phyloP scores from a whole-genome alignment of 345 rosid genomes.

The Raphanus sativus region DNA sequence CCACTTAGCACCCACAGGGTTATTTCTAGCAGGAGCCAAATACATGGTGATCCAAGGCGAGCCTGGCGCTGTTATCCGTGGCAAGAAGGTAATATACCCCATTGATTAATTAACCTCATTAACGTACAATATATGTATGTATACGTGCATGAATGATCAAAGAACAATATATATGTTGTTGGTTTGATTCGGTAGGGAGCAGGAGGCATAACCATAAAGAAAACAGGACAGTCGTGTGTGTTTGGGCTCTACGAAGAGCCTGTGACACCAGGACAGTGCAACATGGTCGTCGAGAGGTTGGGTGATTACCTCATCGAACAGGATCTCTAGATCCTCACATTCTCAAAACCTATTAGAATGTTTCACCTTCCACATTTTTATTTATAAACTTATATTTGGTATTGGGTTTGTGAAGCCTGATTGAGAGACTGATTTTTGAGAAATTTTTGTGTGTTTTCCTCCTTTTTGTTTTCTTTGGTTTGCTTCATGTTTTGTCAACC shows the following conservation, averaged over 20 bases:
- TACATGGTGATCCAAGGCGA: background rate
- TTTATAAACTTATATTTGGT: background rate
- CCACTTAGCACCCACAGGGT: background rate
- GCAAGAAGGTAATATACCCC: background rate
- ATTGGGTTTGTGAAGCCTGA: background rate
- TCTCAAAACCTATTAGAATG: background rate
- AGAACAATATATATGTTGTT: background rate
- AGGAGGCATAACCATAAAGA: background rate
- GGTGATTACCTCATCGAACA: background rate
- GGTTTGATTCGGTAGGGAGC: background rate
- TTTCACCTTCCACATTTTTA: background rate
- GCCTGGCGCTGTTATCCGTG: background rate
- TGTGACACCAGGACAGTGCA: slow-evolving; percentile 1
- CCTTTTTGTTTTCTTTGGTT: background rate
- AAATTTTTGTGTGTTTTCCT: background rate
- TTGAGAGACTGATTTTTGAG: background rate
- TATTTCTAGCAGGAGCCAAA: background rate
- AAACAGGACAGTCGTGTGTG: background rate
- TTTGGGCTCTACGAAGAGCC: slow-evolving; percentile 1
- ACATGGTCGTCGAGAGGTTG: background rate
- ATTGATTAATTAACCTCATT: background rate
- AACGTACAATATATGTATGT: background rate
- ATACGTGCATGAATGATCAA: background rate
- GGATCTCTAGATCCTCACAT: background rate
- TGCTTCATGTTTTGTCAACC: background rate